Conservation (phyloP, 345 rosid species). For the Rubroshorea leprosula region DNA sequence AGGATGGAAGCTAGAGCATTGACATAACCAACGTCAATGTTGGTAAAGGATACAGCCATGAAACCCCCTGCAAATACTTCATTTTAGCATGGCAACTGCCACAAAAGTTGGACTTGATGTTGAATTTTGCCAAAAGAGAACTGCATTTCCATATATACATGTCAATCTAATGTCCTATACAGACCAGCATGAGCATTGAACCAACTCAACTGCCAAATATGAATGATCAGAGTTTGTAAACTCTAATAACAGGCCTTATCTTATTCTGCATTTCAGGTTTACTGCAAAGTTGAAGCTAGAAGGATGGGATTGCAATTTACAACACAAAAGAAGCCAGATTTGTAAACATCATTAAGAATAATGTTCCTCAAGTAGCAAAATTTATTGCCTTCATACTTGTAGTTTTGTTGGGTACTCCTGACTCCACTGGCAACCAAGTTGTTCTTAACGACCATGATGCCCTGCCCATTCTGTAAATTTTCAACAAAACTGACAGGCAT, state of each 20-base stretch:
- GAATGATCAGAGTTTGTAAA: too few relatives aligned
- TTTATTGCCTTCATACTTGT: constrained; percentile 35
- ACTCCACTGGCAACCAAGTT: constrained; percentile 46
- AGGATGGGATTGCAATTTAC: too few relatives aligned
- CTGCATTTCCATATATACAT: too few relatives aligned
- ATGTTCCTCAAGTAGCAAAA: constrained; percentile 72
- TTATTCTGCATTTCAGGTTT: too few relatives aligned
- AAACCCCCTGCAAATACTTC: neutral
- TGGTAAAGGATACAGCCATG: neutral
- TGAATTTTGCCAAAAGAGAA: too few relatives aligned
- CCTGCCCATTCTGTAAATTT: constrained; percentile 56
- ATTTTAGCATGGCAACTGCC: too few relatives aligned
- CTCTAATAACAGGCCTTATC: neutral
- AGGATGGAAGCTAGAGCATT: neutral
- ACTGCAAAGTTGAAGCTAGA: too few relatives aligned
- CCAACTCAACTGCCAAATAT: neutral
- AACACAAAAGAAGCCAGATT: too few relatives aligned
- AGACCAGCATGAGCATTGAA: neutral
- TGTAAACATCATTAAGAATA: constrained; percentile 60
- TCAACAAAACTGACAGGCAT: constrained; percentile 29
- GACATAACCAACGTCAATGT: neutral
- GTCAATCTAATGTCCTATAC: too few relatives aligned
- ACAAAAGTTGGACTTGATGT: too few relatives aligned
- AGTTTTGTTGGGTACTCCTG: constrained; percentile 59
- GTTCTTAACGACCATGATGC: constrained; percentile 47